Percentiles rank a stretch among this genome's conserved stretches.
phyloP scores from a whole-genome alignment of 2,329 filamentous ascomycete genomes.

The Didymella exigua region DNA sequence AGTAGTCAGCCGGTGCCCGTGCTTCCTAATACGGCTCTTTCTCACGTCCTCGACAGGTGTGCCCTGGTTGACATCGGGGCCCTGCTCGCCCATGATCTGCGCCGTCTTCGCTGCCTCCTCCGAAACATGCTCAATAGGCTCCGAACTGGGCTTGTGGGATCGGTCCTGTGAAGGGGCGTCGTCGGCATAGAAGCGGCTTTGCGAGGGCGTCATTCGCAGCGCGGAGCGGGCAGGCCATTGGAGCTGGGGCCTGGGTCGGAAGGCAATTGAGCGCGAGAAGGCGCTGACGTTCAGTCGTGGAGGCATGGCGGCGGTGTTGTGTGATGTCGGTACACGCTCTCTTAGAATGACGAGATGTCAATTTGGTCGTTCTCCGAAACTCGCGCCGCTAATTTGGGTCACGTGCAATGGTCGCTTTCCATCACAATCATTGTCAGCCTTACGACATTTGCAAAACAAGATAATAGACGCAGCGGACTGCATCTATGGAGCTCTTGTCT shows the following conservation, averaged over 20 bases:
- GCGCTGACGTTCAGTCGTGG: constrained; percentile 45
- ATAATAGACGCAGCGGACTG: too few relatives aligned
- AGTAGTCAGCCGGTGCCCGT: constrained; percentile 17
- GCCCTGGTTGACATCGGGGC: constrained; percentile 68
- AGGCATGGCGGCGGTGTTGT: constrained; percentile 41
- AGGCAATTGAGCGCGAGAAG: constrained; percentile 41
- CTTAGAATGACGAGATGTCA: constrained; percentile 28
- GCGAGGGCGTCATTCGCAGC: constrained; percentile 29
- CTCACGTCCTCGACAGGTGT: constrained; percentile 69
- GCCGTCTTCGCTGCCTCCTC: constrained; percentile 68
- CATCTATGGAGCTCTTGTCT: too few relatives aligned
- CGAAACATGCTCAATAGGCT: constrained; percentile 63
- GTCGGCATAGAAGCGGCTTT: constrained; percentile 41
- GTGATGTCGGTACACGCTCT: constrained; percentile 17
- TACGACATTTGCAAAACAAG: background rate
- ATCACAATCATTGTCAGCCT: background rate
- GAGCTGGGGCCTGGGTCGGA: constrained; percentile 34
- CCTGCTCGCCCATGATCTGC: constrained; percentile 61
- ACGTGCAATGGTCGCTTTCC: constrained; percentile 19
- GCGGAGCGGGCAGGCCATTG: constrained; percentile 39
- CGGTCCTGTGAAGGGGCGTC: constrained; percentile 39
- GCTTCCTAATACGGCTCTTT: background rate
- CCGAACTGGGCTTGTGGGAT: constrained; percentile 37
- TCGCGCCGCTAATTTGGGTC: constrained; percentile 16
- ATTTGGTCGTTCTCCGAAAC: constrained; percentile 2